These are phyloP conservation scores for Xylariaceae sp. DNA, from an alignment of 2,329 filamentous ascomycete genomes.

Conservation along the genomic window DNA sequence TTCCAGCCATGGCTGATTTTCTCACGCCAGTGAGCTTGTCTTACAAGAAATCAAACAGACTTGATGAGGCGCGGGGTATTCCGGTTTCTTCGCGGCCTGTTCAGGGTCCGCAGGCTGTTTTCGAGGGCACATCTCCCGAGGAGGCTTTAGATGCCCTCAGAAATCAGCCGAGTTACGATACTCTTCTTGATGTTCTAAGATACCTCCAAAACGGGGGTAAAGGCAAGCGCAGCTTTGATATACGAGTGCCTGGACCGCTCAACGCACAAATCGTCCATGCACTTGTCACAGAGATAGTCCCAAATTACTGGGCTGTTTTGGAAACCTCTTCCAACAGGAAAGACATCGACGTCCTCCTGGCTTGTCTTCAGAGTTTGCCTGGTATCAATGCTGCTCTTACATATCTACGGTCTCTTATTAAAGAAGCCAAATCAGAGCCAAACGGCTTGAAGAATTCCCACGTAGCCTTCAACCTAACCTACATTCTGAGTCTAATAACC, in stretches of 20 bases:
- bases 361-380: constrained; percentile 64
- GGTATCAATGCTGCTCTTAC: constrained; percentile 72
- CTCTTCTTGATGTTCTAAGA: constrained; percentile 46
- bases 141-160: constrained; percentile 57
- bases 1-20: constrained; percentile 47
- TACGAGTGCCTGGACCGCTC: constrained; percentile 58
- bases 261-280: constrained; percentile 70
- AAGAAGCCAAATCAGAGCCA: constrained; percentile 40
- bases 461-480: constrained; percentile 38
- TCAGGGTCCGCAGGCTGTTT: constrained; percentile 14
- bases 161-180: constrained; percentile 56
- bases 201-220: constrained; percentile 41
- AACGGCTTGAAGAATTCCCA: constrained; percentile 38
- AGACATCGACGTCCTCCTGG: constrained; percentile 49
- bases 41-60: constrained; percentile 38
- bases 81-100: constrained; percentile 25
- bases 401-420: constrained; percentile 59
- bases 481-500: constrained; percentile 41
- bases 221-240: constrained; percentile 41
- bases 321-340: constrained; percentile 38
- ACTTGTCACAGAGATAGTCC: constrained; percentile 67
- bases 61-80: constrained; percentile 37
- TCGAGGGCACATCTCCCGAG: constrained; percentile 33
- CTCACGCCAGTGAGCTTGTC: constrained; percentile 50
- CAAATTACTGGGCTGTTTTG: constrained; percentile 73